Evolutionary conservation across 1,139 yeast species (phyloP), one percentile per base, ranked within the genome.

Genomic region (Hyphopichia buzzinii): DNA sequence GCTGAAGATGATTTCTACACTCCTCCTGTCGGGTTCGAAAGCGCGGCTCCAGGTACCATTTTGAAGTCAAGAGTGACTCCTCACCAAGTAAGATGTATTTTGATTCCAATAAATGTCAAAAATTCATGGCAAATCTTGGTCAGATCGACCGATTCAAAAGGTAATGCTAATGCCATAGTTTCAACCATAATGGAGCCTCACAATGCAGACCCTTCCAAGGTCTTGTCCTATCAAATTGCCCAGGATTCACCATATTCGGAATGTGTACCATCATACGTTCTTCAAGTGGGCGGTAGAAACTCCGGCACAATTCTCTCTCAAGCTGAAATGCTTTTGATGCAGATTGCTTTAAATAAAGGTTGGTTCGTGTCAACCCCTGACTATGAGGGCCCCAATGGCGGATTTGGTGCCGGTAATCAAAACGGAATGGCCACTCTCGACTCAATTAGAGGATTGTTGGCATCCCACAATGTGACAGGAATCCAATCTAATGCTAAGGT

Each of bases 311-410:
- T 41, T 17, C 40, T 34, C 15, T 24, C 48, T n/a, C 49, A 47
- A 24, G 40, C 47, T 12, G 71, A 65, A 42, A 55, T 59, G 57
- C 34, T 47, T 15, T 43, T 60, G 17, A 49, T 63, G 24, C 54
- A 51, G 35, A 40, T 48, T 5, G 53, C 57, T 13, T 50, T 67
- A 32, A 44, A 57, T 28, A 42, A 54, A 37, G 69, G 69, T 15
- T 67, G 60, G 47, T 61, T 50, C 37, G 67, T 67, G 4, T 57
- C 58, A 2, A 44, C 55, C 15, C 62, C 73, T 2, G 73, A 67
- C 44, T 49, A 55, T 46, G 59, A 64, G 36, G 68, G 67, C 6
- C 57, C 53, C 2, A 42, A 51, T 10, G 49, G 49, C 3, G 57
- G 61, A 1, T 67, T 62, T 35, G 52, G 62, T 4, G 67, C 54